Base-by-base conservation (phyloP, 805 yeast species). In the Sugiyamaella valdiviana region DNA sequence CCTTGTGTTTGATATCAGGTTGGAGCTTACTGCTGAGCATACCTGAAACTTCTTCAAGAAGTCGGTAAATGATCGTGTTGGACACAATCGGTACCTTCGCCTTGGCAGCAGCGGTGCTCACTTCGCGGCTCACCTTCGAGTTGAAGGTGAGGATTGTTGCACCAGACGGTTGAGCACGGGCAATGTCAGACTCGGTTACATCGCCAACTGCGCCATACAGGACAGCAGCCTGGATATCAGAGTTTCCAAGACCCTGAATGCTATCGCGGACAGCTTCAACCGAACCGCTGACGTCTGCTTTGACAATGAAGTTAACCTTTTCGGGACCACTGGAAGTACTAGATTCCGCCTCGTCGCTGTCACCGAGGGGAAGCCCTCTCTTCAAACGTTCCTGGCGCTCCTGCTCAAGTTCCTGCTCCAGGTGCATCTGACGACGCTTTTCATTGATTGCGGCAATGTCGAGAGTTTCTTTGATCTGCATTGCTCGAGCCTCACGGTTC, bases 201-300 rank as follows among this genome's bases (percentile, higher is more conserved):
- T 79, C 63, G 4, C 98, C 98, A 5, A 90, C 96, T 21, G 82
- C 89, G 35, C 82, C 76, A 39, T 77, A 77, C 2, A 93, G 65
- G 1, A 91, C 80, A n/a, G 72, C 66, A 3, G 89, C 78, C 51
- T 73, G 71, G 5, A 91, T 91, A 60, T 86, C 95, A 1, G 84
- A 85, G 63, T 91, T 90, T 5, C 97, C 97, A n/a, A 93, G 67
- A 10, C 82, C 81, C 50, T 75, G 73, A 42, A 93, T 79, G 57
- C 91, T 80, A 63, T 90, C 96, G 36, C 71, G 75, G 29, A 93
- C 85, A 1, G 99, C 99, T 63, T 93, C 99, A 0, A 86, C 85
- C 0, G 98, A 90, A 0, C 99, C 99, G 56, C 83, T 82, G 1
- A 91, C 97, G 67, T 93, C 99, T 0, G 96, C 85, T 62, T 86